These are phyloP conservation scores for Silene vulgaris DNA, from an alignment of 179 eudicot genomes.

Conservation along the genomic window DNA sequence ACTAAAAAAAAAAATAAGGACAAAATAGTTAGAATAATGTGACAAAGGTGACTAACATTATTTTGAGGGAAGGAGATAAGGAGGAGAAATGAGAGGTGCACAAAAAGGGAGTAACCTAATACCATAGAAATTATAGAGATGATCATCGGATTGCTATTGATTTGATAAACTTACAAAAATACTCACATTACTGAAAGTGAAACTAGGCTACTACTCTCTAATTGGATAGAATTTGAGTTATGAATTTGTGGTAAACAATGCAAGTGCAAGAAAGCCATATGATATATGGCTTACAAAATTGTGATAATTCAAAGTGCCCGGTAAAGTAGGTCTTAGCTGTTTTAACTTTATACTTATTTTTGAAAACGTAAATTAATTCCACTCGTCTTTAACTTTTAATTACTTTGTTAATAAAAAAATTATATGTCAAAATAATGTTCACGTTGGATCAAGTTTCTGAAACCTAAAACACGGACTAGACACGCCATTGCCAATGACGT, in stretches of 20 bases:
- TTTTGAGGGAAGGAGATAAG: conserved; percentile 6
- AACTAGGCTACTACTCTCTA: background rate
- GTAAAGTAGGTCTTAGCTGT: too few species aligned
- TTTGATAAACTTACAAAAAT: background rate
- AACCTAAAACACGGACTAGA: too few species aligned
- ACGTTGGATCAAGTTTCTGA: too few species aligned
- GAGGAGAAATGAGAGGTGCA: conserved; percentile 8
- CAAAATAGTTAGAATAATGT: conserved; percentile 8
- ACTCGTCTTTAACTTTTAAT: too few species aligned
- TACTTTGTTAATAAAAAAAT: too few species aligned
- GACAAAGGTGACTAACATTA: background rate
- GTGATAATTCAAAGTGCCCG: too few species aligned
- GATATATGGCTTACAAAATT: background rate
- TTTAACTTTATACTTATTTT: too few species aligned
- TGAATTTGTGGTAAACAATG: background rate
- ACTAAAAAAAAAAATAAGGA: background rate
- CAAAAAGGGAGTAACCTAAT: background rate
- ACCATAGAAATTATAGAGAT: background rate
- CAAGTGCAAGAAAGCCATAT: background rate
- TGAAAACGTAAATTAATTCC: too few species aligned
- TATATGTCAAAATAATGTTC: too few species aligned
- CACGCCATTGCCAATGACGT: too few species aligned
- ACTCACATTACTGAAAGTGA: background rate
- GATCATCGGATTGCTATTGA: background rate
- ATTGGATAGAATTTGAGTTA: background rate